phyloP scores from a whole-genome alignment of 2,329 filamentous ascomycete species.

The Venturia asperata region DNA sequence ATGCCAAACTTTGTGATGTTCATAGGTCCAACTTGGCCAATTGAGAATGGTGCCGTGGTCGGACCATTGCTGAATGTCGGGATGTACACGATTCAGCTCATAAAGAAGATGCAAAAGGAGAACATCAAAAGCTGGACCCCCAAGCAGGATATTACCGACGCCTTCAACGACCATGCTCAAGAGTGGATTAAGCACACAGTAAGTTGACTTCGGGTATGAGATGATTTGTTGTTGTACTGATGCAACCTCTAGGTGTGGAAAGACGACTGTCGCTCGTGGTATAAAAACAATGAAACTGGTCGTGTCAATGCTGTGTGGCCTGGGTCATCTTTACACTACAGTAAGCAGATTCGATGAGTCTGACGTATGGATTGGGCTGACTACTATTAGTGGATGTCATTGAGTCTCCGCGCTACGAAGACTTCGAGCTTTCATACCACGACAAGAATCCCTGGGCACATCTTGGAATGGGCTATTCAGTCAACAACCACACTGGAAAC shows the following conservation, averaged over 20 bases:
- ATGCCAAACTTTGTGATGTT: conserved; percentile 37
- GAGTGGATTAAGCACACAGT: conserved; percentile 43
- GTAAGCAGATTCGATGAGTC: conserved; percentile 15
- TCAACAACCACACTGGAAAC: conserved; percentile 28
- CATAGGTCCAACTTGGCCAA: conserved; percentile 29
- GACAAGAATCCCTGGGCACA: conserved; percentile 38
- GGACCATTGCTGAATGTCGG: conserved; percentile 35
- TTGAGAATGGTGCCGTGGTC: conserved; percentile 42
- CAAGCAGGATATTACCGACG: conserved; percentile 27
- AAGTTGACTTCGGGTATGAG: not conserved
- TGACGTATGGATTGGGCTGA: not conserved
- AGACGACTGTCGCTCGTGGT: conserved; percentile 33
- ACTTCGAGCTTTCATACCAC: conserved; percentile 37
- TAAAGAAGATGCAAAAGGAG: conserved; percentile 37
- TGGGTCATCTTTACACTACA: conserved; percentile 45
- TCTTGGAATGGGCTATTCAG: conserved; percentile 37
- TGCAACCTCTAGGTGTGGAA: conserved; percentile 35
- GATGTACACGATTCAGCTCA: conserved; percentile 37
- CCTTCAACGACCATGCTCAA: conserved; percentile 37
- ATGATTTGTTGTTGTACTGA: not conserved
- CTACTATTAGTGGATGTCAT: conserved; percentile 30
- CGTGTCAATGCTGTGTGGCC: conserved; percentile 40
- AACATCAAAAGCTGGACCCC: conserved; percentile 37
- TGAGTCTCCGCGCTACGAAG: conserved; percentile 35
- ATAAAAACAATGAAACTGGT: conserved; percentile 38